Base-by-base conservation (phyloP, 2,329 filamentous ascomycete species). In the Aureobasidium mangrovei region DNA sequence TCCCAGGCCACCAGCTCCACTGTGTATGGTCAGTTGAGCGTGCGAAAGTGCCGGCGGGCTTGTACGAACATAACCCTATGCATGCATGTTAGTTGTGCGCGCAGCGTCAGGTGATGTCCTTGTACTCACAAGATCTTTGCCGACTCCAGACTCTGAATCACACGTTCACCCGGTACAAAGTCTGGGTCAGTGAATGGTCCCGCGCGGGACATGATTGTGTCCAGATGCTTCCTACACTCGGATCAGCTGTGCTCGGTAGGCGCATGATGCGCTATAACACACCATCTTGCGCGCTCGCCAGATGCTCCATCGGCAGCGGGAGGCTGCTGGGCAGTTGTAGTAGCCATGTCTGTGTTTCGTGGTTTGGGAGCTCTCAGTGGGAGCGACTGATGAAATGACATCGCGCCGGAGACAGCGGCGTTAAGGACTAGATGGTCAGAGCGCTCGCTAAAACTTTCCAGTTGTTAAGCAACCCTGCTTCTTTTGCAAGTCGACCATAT, bases 1-100 rank as follows among this genome's bases (percentile, higher is more conserved):
- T 60, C 93, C 93, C 57, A 98, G 72, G 8, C 93, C 93, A 58
- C 93, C 93, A 56, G 93, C 93, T 56, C 93, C 93, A 61, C 91
- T 96, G 35, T 64, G 7, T 24, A 28, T 8, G 29, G 36, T 47
- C 39, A 35, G 36, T 24, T 9, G 4, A 5, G n/a, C 18, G 7
- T 36, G 29, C 4, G 26, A 26, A 26, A 51, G 10, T 64, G 27
- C 62, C 59, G 36, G 62, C 72, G 62, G 70, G 66, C 40, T 64
- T 59, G 47, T 47, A 74, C 76, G 59, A 62, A 77, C 75, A 77
- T 78, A 54, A 80, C 77, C 55, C 78, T 82, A 54, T 52, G 38
- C 18, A 18, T 18, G 35, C 18, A 40, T 41, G 36, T 43, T 62
- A 62, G 53, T 42, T 26, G n/a, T 18, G 10, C 9, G 7, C 12